A percentile compares a stretch with the other conserved stretches of the same genome.
These are phyloP conservation scores for Tulasnella calospora DNA, from an alignment of 768 basidiomycete genomes.

Conservation along the genomic window DNA sequence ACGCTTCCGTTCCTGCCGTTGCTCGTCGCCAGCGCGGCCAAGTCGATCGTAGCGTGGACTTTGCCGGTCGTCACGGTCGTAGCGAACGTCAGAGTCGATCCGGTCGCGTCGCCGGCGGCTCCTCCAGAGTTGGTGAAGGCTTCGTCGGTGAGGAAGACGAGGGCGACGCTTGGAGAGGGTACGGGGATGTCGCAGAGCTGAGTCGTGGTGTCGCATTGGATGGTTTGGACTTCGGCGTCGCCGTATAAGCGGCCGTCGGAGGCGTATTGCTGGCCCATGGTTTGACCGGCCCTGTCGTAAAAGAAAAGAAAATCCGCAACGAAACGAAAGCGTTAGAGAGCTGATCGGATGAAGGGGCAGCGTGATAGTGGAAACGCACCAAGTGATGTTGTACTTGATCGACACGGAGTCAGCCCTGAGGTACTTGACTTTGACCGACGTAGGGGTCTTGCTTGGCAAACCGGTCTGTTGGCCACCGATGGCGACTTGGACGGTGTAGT, in stretches of 20 bases:
- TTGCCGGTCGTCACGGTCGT: not conserved
- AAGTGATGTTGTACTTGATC: slow-evolving; percentile 27
- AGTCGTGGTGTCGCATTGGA: slow-evolving; percentile 16
- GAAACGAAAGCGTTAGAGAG: not conserved
- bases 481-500: not conserved
- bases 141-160: slow-evolving; percentile 25
- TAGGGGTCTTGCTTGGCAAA: slow-evolving; percentile 1
- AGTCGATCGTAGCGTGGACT: slow-evolving; percentile 12
- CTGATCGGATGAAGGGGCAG: not conserved
- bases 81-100: slow-evolving; percentile 27
- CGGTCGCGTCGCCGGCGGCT: not conserved
- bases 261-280: slow-evolving; percentile 17
- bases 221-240: not conserved
- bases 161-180: slow-evolving; percentile 17
- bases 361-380: not conserved
- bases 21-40: not conserved
- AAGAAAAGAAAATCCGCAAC: not conserved
- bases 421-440: slow-evolving; percentile 21
- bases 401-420: slow-evolving; percentile 26
- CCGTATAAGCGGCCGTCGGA: slow-evolving; percentile 26
- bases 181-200: slow-evolving; percentile 8
- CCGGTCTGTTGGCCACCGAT: slow-evolving; percentile 21
- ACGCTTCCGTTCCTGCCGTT: not conserved
- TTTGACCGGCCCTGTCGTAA: slow-evolving; percentile 25
- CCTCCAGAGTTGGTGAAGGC: not conserved